Percentiles rank a stretch among this genome's conserved stretches.
phyloP scores from a whole-genome alignment of 257 asterid genomes.

The Primulina tabacum region DNA sequence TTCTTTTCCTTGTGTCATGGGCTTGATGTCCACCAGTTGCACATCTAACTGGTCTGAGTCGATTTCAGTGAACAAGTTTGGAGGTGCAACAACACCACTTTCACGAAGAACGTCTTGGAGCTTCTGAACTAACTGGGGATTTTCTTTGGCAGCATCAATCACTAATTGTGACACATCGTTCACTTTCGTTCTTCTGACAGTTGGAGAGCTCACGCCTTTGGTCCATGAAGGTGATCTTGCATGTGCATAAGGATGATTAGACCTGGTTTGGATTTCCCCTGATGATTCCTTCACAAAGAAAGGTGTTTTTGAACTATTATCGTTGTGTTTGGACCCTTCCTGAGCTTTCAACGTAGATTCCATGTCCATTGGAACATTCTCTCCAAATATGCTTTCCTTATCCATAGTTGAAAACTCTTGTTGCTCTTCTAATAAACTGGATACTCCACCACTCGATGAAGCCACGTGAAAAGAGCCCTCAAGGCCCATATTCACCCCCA shows the following conservation, averaged over 20 bases:
- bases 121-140: conserved; percentile 90
- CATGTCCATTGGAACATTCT: conserved; percentile 30
- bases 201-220: conserved; percentile 93
- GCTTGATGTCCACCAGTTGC: conserved; percentile 37
- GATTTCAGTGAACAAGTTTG: conserved; percentile 73
- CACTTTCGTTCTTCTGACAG: conserved; percentile 74
- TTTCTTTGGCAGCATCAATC: conserved; percentile 96
- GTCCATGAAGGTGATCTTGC: conserved; percentile 99
- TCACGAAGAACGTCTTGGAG: conserved; percentile 88
- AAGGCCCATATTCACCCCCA: conserved; percentile 40
- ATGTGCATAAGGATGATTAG: conserved; percentile 54
- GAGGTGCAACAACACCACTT: conserved; percentile 97
- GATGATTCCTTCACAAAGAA: conserved; percentile 36
- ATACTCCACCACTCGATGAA: conserved; percentile 41
- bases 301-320: conserved; percentile 32
- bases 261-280: conserved; percentile 42
- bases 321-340: conserved; percentile 31
- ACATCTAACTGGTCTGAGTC: conserved; percentile 49
- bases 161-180: conserved; percentile 91
- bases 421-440: conserved; percentile 37
- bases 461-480: conserved; percentile 39
- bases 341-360: conserved; percentile 31
- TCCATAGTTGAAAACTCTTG: conserved; percentile 31
- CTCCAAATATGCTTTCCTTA: conserved; percentile 33
- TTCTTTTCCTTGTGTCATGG: conserved; percentile 39